Conservation (phyloP, 768 basidiomycete species). For the Russula sp. region DNA sequence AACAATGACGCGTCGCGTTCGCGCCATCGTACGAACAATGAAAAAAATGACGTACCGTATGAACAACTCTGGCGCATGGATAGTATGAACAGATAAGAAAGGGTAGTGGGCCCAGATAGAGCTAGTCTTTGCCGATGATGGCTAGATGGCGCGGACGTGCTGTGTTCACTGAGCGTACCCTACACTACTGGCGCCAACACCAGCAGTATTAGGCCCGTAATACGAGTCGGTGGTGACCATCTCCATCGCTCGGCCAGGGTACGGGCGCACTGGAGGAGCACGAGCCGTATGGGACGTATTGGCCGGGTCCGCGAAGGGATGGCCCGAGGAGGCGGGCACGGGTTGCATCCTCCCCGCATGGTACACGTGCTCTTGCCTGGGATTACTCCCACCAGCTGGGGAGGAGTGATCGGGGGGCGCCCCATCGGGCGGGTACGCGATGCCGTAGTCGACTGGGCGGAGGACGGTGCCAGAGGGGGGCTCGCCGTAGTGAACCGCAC, state of each 20-base stretch:
- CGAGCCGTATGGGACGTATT: not conserved
- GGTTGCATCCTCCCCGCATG: not conserved
- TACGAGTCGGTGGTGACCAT: constrained; percentile 10
- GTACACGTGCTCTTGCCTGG: not conserved
- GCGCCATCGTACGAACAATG: not conserved
- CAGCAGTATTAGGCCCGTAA: constrained; percentile 10
- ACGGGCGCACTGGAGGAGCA: not conserved
- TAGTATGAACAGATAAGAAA: not conserved
- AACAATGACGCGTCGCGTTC: not conserved
- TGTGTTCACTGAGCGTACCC: constrained; percentile 1
- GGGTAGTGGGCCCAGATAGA: not conserved
- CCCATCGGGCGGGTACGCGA: constrained; percentile 11
- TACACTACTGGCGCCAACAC: not conserved
- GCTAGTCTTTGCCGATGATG: not conserved
- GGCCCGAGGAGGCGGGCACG: not conserved
- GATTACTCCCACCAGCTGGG: not conserved
- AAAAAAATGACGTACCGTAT: not conserved
- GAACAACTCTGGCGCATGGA: not conserved
- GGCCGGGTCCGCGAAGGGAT: constrained; percentile 17
- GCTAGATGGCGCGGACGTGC: not conserved
- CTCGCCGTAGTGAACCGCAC: constrained; percentile 14
- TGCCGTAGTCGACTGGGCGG: constrained; percentile 13
- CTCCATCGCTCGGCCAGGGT: not conserved
- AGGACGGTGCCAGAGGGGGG: not conserved
- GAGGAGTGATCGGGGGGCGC: not conserved